Evolutionary conservation across 2,329 filamentous ascomycete species (phyloP).

Genomic region (Trichophaea hybrida): DNA sequence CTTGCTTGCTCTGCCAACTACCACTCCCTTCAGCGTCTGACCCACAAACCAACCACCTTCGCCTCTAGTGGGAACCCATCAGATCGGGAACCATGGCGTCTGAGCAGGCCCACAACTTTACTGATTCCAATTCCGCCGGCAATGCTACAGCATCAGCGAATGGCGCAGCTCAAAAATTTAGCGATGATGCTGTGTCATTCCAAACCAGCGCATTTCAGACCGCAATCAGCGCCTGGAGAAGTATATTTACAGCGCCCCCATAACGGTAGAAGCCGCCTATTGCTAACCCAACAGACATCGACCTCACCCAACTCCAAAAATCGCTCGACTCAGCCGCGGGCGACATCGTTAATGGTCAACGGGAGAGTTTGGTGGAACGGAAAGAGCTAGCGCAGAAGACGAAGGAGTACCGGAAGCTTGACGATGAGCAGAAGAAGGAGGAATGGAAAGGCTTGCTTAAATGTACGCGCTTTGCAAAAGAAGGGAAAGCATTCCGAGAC

Average conservation of each 20-base stretch:
- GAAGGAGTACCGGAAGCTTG: constrained; percentile 89
- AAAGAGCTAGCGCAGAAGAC: constrained; percentile 99
- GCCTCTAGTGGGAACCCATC: no score
- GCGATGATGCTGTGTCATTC: constrained; percentile 17
- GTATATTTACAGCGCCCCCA: constrained; percentile 38
- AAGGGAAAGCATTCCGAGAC: not conserved
- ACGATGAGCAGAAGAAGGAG: constrained; percentile 69
- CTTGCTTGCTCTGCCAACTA: not conserved
- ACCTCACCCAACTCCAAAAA: constrained; percentile 68
- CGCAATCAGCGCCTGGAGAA: constrained; percentile 91
- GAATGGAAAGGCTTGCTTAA: constrained; percentile 87
- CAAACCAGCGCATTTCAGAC: constrained; percentile 77
- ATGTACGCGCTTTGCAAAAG: constrained; percentile 37
- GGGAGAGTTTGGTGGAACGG: constrained; percentile 86
- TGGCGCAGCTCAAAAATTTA: constrained; percentile 7
- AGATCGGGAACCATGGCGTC: not conserved
- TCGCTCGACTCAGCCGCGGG: constrained; percentile 86
- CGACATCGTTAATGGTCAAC: constrained; percentile 82
- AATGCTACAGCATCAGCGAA: not conserved
- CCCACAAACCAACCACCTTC: no score
- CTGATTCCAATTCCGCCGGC: not conserved
- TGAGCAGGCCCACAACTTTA: not conserved
- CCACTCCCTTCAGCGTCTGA: not conserved
- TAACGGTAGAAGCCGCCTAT: no score
- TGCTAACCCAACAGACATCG: constrained; percentile 50